Base-by-base conservation (phyloP, 495 filamentous ascomycete genomes). In the Recurvomyces mirabilis region DNA sequence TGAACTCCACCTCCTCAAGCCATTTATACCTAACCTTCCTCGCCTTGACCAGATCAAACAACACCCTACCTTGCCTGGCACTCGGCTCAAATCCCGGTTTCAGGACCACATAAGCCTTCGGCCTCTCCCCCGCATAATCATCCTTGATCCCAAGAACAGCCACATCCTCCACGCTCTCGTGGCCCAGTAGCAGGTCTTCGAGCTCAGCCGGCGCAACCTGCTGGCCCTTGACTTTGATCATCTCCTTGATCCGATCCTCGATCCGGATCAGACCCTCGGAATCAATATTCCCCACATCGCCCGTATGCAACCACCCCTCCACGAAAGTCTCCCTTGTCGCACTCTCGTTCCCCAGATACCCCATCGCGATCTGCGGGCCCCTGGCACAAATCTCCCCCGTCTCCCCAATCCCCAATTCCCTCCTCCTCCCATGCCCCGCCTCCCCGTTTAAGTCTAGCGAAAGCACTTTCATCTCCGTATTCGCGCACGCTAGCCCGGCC, bases 21-120 rank as follows among this genome's bases (percentile, higher is more conserved):
- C 75, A 79, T 61, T 82, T 84, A 33, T 72, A 78, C 38, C 87
- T 68, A 57, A 73, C 68, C 63, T 91, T 91, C 57, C 79, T 75
- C 23, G 61, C 60, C 11, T 74, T 67, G 12, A 82, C 71, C 41
- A 76, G 75, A 21, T 65, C 63, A 43, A 75, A 65, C 55, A 88
- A 68, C 70, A 74, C 84, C 17, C 63, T 60, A 21, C 68, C 68
- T 22, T 87, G 73, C 11, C 82, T 73, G 23, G 74, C 58, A 43
- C 68, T 73, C 5, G 46, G 17, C 28, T 47, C 14, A 12, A 44
- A 35, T 1, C 65, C 72, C 23, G 70, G 59, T 26, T 72, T 69
- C 22, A 68, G 57, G 11, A 85, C 81, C 9, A 89, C 64, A 52
- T 84, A 89, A 38, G 82, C 82, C 33, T 80, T 71, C 15, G 84